Base-by-base conservation (phyloP, 768 basidiomycete genomes). In the Suillus tomentosus region DNA sequence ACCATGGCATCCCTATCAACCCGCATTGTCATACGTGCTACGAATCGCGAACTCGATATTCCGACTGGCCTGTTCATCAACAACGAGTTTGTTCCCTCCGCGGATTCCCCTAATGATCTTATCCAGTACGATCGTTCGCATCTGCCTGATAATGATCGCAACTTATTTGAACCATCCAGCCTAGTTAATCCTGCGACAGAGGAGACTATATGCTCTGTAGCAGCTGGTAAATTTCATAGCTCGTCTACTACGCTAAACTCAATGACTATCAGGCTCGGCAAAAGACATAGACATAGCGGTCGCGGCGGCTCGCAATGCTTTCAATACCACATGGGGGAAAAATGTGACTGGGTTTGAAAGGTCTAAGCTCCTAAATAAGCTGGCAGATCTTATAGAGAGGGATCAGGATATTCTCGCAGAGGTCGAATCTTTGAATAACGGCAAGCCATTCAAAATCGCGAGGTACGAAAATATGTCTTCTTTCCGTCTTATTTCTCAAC, bases 11-110 rank as follows among this genome's bases (percentile, higher is more conserved):
- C 76, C 62, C 57, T 58, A 27, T 68, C 74, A 60, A 77, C 74
- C 60, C 78, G 73, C 42, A 66, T 88, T 55, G 70, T 72, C 59
- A 69, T 86, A 63, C 76, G 81, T 37, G 71, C 75, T 59, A 73
- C 78, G 34, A 77, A 80, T 61, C 86, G 84, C 73, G 72, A 79
- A 70, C 79, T 93, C 58, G 79, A 79, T 42, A 81, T 95, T 43
- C 88, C 89, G 11, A 93, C 91, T 8, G 94, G 94, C 19, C 82
- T 96, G 31, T 98, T 93, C 80, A 95, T 98, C 78, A 88, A 95
- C 81, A 94, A 93, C 73, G 84, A 94, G 72, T 96, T 94, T 70
- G 89, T 92, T 36, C 74, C 86, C n/a, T 92, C 91, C 7, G 81
- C 83, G 31, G 89, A 92, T 69, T 89, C 87, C 39, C 39, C 57